phyloP scores from a whole-genome alignment of 2,329 filamentous ascomycete genomes.

The Epichloe sylvatica region DNA sequence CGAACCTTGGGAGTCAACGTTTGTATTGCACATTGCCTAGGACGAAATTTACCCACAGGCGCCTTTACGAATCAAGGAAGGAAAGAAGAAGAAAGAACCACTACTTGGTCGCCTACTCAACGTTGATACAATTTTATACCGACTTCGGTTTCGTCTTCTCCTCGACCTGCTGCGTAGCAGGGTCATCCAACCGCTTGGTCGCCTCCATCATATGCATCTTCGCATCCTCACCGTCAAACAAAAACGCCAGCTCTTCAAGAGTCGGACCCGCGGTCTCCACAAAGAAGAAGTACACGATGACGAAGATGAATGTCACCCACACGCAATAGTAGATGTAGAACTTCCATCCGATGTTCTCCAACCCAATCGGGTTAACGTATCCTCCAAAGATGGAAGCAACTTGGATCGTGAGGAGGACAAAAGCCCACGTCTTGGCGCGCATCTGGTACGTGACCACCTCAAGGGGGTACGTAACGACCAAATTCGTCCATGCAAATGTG shows the following conservation, averaged over 20 bases:
- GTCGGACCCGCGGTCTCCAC: slow-evolving; percentile 24
- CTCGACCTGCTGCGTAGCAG: slow-evolving; percentile 2
- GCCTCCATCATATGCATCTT: slow-evolving; percentile 14
- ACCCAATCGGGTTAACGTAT: slow-evolving; percentile 26
- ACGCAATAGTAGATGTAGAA: slow-evolving; percentile 29
- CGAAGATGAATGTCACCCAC: slow-evolving; percentile 23
- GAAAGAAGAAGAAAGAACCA: background rate
- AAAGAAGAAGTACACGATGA: slow-evolving; percentile 27
- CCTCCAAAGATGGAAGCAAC: slow-evolving; percentile 23
- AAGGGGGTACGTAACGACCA: slow-evolving; percentile 29
- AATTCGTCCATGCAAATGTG: slow-evolving; percentile 28
- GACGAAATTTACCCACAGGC: too few relatives aligned
- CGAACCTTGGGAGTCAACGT: too few relatives aligned
- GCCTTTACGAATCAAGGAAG: background rate
- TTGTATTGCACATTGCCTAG: too few relatives aligned
- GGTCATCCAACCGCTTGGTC: slow-evolving; percentile 7
- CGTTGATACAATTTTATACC: background rate
- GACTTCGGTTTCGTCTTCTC: slow-evolving; percentile 2
- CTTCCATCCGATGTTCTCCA: slow-evolving; percentile 25
- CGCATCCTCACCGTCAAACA: slow-evolving; percentile 18
- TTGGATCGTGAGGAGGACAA: slow-evolving; percentile 26
- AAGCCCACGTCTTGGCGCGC: slow-evolving; percentile 27
- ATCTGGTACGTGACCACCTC: slow-evolving; percentile 28
- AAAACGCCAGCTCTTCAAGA: slow-evolving; percentile 20
- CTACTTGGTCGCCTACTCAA: too few relatives aligned